Evolutionary conservation across 139 green algal species (phyloP), one percentile per base, ranked within the genome.

Genomic region (Pleodorina starrii): DNA sequence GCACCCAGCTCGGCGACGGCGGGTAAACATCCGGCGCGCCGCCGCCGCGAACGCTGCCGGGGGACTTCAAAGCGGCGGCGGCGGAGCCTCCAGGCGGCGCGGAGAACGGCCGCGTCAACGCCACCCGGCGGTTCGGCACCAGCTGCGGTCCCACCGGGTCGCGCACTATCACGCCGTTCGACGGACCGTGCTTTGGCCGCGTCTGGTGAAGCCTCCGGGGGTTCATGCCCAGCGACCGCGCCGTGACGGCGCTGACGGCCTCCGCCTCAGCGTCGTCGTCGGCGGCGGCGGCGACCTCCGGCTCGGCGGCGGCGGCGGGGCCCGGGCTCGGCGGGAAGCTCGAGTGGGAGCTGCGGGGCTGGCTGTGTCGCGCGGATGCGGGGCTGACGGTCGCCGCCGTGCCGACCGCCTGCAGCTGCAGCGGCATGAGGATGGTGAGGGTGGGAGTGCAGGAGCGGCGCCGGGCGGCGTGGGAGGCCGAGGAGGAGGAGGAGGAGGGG

Each of bases 101-200:
- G 0, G 79, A 86, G 12, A 86, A 43, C 5, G 79, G 79, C 11
- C 79, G 38, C n/a, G 77, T 21, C 50, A 21, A 12, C 23, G 32
- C 75, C 44, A 36, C 17, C 32, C 81, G 81, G 3, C 60, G n/a
- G 3, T 68, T 9, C 17, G 60, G 29, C 27, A 50, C 43, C 42
- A 87, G 42, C 81, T 87, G 81, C 6, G 81, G 81, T 14, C 81
- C 81, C 42, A 87, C 60, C 6, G 81, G 81, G 60, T 87, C 81
- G 2, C 81, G 60, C 5, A 68, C 16, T 11, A 87, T 12, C 7
- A 87, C 0, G n/a, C 81, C 81, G 60, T 87, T 87, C 19, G 60
- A 78, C 6, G 81, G 81, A 1, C 81, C 81, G 7, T 43, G 54
- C 59, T 75, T 86, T 9, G 59, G 79, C 59, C 60, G 79, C 14